Evolutionary conservation across 2,329 filamentous ascomycete species (phyloP).

Genomic region (Ophiosphaerella herpotricha): DNA sequence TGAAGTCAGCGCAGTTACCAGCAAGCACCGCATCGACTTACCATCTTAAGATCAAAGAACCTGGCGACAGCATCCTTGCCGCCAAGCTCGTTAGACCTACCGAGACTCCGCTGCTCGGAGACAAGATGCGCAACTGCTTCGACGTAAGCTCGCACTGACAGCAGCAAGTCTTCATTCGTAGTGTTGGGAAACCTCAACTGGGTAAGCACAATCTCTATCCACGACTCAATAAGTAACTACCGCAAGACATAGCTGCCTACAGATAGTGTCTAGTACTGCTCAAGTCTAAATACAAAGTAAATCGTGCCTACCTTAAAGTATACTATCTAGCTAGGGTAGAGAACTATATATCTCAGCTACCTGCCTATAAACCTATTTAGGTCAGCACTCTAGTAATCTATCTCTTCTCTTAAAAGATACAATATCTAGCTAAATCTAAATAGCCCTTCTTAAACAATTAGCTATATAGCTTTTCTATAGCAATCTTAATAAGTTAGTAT

Average conservation of each 20-base stretch:
- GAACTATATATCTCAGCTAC: too few species aligned
- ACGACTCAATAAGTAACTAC: slow-evolving; percentile 15
- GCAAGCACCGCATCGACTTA: slow-evolving; percentile 5
- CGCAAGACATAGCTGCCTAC: slow-evolving; percentile 15
- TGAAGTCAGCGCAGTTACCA: slow-evolving; percentile 3
- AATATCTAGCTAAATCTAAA: too few species aligned
- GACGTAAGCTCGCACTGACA: slow-evolving; percentile 11
- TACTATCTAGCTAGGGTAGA: too few species aligned
- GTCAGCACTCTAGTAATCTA: too few species aligned
- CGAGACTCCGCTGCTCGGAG: slow-evolving; percentile 4
- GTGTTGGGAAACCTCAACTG: slow-evolving; percentile 14
- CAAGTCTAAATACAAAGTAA: too few species aligned
- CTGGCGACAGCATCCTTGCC: slow-evolving; percentile 9
- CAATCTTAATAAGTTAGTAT: too few species aligned
- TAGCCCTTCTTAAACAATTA: too few species aligned
- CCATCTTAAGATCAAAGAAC: slow-evolving; percentile 17
- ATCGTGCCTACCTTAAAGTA: too few species aligned
- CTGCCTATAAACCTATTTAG: too few species aligned
- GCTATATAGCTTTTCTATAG: too few species aligned
- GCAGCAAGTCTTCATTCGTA: slow-evolving; percentile 15
- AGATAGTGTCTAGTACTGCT: slow-evolving; percentile 12
- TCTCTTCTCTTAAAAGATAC: too few species aligned
- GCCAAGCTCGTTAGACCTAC: slow-evolving; percentile 11
- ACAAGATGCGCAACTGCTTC: slow-evolving; percentile 13
- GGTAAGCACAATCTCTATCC: slow-evolving; percentile 13